Percentiles rank a stretch among this genome's conserved stretches.
phyloP scores from a whole-genome alignment of 352 stramenopile genomes.

The Saprolegnia parasitica region DNA sequence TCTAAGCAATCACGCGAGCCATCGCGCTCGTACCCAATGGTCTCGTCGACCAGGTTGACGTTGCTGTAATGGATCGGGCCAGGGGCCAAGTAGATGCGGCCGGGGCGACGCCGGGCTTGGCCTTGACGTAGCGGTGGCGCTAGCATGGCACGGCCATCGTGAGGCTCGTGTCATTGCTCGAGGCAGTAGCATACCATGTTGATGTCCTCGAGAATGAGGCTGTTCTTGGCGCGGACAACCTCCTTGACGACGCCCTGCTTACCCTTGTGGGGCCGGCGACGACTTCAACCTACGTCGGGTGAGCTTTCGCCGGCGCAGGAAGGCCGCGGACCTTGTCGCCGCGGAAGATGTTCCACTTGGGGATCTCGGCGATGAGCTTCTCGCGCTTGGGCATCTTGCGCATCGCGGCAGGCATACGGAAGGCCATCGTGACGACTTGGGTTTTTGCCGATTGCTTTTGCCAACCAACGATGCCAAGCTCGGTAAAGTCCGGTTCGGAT shows the following conservation, averaged over 20 bases:
- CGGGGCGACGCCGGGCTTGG: slow-evolving; percentile 53
- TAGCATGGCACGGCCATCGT: too few species aligned
- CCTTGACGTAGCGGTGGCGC: slow-evolving; percentile 78
- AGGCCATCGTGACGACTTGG: slow-evolving; percentile 41
- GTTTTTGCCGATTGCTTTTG: too few species aligned
- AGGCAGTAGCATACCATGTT: slow-evolving; percentile 45
- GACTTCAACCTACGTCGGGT: slow-evolving; percentile 55
- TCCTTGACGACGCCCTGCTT: slow-evolving; percentile 70
- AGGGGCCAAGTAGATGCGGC: slow-evolving; percentile 73
- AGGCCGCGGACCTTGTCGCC: slow-evolving; percentile 54
- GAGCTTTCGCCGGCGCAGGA: neutral
- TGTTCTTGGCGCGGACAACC: slow-evolving; percentile 74
- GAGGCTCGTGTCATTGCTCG: too few species aligned
- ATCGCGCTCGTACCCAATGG: slow-evolving; percentile 41
- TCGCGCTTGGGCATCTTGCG: slow-evolving; percentile 68
- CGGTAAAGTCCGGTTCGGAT: too few species aligned
- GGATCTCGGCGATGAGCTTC: slow-evolving; percentile 73
- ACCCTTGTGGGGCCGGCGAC: slow-evolving; percentile 78
- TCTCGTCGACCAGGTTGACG: slow-evolving; percentile 78
- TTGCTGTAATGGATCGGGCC: slow-evolving; percentile 86
- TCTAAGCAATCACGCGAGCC: slow-evolving; percentile 11
- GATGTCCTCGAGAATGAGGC: slow-evolving; percentile 79
- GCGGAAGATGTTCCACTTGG: slow-evolving; percentile 74
- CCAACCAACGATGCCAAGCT: too few species aligned
- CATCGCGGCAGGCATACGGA: slow-evolving; percentile 73